Evolutionary conservation across 306 rosid species (phyloP).

Genomic region (Vachellia collinsii): DNA sequence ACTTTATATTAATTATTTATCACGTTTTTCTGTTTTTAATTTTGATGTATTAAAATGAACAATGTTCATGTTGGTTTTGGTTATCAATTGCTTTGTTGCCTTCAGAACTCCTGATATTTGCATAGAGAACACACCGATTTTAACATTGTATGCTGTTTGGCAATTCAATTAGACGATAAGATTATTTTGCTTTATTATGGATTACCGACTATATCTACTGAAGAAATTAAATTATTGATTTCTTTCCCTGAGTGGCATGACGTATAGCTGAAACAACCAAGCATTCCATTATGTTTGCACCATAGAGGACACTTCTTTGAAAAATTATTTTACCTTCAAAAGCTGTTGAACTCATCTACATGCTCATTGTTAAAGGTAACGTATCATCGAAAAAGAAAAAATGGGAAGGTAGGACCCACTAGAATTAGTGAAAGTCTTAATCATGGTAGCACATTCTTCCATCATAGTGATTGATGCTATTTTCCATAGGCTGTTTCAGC

Average conservation of each 20-base stretch:
- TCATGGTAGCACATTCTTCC: not conserved
- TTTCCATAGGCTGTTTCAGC: not conserved
- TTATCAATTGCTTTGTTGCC: not conserved
- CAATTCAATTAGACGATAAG: not conserved
- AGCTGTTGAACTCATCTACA: not conserved
- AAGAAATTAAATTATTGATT: slow-evolving; percentile 13
- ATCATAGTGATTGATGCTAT: slow-evolving; percentile 1
- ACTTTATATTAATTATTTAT: not conserved
- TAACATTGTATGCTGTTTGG: no score
- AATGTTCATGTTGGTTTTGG: slow-evolving; percentile 4
- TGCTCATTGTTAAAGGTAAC: slow-evolving; percentile 8
- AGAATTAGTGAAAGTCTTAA: not conserved
- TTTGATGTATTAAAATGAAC: not conserved
- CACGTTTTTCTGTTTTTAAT: not conserved
- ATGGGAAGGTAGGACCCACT: not conserved
- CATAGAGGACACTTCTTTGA: not conserved
- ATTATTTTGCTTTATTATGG: not conserved
- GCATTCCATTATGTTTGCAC: not conserved
- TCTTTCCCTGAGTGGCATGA: not conserved
- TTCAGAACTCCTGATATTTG: not conserved
- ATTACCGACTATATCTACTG: not conserved
- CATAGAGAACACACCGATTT: not conserved
- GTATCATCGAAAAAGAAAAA: not conserved
- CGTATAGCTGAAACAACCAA: not conserved
- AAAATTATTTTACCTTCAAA: not conserved